These are phyloP conservation scores for Castanea crenata DNA, from an alignment of 306 rosid species.

Conservation along the genomic window DNA sequence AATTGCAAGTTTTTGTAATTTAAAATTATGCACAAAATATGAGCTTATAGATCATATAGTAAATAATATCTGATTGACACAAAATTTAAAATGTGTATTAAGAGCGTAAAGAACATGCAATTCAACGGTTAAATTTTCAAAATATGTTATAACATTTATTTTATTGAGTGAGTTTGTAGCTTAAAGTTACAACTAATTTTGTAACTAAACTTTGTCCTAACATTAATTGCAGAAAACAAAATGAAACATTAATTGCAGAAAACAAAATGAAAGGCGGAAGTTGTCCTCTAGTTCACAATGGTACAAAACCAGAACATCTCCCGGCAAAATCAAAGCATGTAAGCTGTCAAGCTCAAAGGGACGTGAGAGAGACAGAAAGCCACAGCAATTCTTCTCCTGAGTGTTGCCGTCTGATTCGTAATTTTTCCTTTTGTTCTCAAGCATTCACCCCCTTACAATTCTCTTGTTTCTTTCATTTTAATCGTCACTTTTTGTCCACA, in stretches of 20 bases:
- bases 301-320: slow-evolving; percentile 28
- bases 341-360: slow-evolving; percentile 45
- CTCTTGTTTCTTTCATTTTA: slow-evolving; percentile 21
- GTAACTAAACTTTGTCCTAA: background rate
- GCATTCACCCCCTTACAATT: slow-evolving; percentile 5
- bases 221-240: background rate
- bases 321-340: slow-evolving; percentile 41
- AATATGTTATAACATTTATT: no score
- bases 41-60: no score
- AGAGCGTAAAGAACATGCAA: no score
- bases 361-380: slow-evolving; percentile 2
- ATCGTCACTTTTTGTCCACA: slow-evolving; percentile 38
- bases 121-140: no score
- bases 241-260: background rate
- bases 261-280: slow-evolving; percentile 8
- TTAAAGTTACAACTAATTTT: no score
- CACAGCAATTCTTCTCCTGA: background rate
- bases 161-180: no score
- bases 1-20: no score
- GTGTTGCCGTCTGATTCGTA: slow-evolving; percentile 42
- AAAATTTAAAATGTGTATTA: no score
- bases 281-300: slow-evolving; percentile 22
- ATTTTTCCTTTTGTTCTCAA: slow-evolving; percentile 23
- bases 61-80: no score
- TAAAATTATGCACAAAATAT: no score